Conservation (phyloP, 148 eudicot species). For the Rhododendron griersonianum region DNA sequence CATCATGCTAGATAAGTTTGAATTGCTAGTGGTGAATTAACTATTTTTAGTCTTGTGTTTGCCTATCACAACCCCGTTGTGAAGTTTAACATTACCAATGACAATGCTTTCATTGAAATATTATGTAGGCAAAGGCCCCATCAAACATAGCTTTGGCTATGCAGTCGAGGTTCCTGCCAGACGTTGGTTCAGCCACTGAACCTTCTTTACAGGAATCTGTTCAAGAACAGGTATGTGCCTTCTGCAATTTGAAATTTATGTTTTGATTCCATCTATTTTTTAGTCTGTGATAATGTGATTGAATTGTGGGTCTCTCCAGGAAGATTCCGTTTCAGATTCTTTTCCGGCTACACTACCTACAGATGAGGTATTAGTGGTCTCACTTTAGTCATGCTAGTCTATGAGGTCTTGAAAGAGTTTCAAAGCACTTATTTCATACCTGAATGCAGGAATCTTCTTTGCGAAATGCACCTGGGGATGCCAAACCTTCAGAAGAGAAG, state of each 20-base stretch:
- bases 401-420: background rate
- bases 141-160: slow-evolving; percentile 5
- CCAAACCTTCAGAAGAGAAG: background rate
- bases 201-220: slow-evolving; percentile 21
- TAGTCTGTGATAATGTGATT: background rate
- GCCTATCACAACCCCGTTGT: background rate
- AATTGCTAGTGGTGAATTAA: background rate
- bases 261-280: background rate
- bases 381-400: background rate
- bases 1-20: background rate
- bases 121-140: slow-evolving; percentile 11
- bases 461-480: background rate
- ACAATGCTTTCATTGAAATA: slow-evolving; percentile 3
- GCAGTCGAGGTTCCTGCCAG: slow-evolving; percentile 15
- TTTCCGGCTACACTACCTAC: background rate
- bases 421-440: background rate
- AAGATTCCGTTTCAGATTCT: slow-evolving; percentile 10
- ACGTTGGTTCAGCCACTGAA: slow-evolving; percentile 12
- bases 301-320: slow-evolving; percentile 18
- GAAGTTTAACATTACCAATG: background rate
- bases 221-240: slow-evolving; percentile 24
- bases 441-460: slow-evolving; percentile 12
- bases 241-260: background rate
- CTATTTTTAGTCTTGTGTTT: background rate
- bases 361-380: slow-evolving; percentile 3